phyloP scores from a whole-genome alignment of 495 filamentous ascomycete species.

The Podospora appendiculata region DNA sequence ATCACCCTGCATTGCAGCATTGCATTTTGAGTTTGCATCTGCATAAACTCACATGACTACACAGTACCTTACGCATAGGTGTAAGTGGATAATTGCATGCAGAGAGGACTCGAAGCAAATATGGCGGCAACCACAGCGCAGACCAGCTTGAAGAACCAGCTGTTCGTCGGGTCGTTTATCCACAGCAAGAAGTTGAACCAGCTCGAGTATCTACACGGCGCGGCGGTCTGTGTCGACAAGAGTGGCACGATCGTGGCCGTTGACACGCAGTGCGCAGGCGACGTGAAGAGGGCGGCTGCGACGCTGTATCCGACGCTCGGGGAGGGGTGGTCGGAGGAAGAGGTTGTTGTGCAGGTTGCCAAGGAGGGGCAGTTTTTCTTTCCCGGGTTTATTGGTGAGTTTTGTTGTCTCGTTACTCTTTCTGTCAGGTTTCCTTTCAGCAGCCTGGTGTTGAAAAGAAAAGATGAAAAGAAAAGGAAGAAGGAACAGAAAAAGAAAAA shows the following conservation, averaged over 20 bases:
- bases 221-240: slow-evolving; percentile 59
- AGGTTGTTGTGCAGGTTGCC: slow-evolving; percentile 21
- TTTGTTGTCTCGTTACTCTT: not conserved
- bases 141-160: slow-evolving; percentile 12
- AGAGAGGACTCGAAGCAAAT: no score
- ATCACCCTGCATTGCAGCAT: no score
- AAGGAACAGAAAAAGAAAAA: no score
- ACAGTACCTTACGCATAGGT: no score
- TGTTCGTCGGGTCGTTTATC: slow-evolving; percentile 49
- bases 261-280: slow-evolving; percentile 23
- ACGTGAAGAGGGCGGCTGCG: slow-evolving; percentile 13
- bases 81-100: no score
- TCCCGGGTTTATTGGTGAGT: slow-evolving; percentile 80
- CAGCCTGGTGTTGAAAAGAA: not conserved
- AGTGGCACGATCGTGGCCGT: slow-evolving; percentile 58
- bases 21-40: no score
- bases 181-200: slow-evolving; percentile 47
- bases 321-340: slow-evolving; percentile 29
- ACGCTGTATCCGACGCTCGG: slow-evolving; percentile 11
- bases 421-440: not conserved
- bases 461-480: no score
- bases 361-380: slow-evolving; percentile 70
- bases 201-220: slow-evolving; percentile 49
- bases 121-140: not conserved
- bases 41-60: no score